These are phyloP conservation scores for Phialophora chinensis DNA, from an alignment of 2,329 filamentous ascomycete genomes.

Conservation along the genomic window DNA sequence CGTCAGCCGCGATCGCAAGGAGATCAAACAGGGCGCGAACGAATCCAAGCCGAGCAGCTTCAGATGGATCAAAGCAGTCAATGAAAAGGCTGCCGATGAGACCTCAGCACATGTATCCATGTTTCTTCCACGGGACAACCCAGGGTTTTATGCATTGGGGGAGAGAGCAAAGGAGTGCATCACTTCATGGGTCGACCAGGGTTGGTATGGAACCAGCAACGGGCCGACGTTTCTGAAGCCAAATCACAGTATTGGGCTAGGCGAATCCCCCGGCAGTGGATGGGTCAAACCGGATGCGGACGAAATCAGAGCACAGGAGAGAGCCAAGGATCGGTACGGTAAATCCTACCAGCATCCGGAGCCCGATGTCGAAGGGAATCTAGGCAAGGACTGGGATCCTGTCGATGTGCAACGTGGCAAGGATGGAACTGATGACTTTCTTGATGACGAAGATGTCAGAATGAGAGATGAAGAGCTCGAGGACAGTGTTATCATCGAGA, in stretches of 20 bases:
- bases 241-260: slow-evolving; percentile 25
- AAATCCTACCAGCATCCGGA: slow-evolving; percentile 7
- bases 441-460: slow-evolving; percentile 34
- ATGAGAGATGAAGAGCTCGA: slow-evolving; percentile 40
- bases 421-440: slow-evolving; percentile 24
- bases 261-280: slow-evolving; percentile 33
- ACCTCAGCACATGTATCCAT: slow-evolving; percentile 73
- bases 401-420: slow-evolving; percentile 20
- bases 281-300: slow-evolving; percentile 38
- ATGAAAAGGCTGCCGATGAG: slow-evolving; percentile 80
- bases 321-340: slow-evolving; percentile 30
- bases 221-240: slow-evolving; percentile 30
- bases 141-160: slow-evolving; percentile 51
- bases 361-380: slow-evolving; percentile 15
- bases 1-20: slow-evolving; percentile 31
- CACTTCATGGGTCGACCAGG: slow-evolving; percentile 45
- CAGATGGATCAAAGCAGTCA: slow-evolving; percentile 73
- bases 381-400: slow-evolving; percentile 34
- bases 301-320: slow-evolving; percentile 35
- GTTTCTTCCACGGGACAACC: slow-evolving; percentile 54
- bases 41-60: slow-evolving; percentile 48
- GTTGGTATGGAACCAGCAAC: slow-evolving; percentile 39
- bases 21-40: slow-evolving; percentile 38
- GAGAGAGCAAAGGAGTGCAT: slow-evolving; percentile 48
- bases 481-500: slow-evolving; percentile 39